Base-by-base conservation (phyloP, 768 basidiomycete genomes). In the Pulveroboletus sp. region DNA sequence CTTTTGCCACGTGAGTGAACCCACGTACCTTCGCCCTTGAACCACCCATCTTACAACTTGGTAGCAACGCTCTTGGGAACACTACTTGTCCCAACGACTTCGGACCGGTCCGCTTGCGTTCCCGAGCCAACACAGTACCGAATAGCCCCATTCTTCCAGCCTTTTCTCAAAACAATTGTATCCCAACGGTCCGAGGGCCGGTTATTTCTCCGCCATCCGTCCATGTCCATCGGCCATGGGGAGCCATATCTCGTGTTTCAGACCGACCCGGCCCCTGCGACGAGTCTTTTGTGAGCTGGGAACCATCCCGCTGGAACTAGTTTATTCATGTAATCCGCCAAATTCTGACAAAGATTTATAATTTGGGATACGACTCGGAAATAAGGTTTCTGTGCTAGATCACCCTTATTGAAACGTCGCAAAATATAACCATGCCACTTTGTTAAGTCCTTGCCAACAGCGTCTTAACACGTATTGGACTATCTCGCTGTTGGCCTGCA, bases 251-350 rank as follows among this genome's bases (percentile, higher is more conserved):
- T 3, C 57, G 50, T 26, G 38, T 51, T 43, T 45, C 60, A 34
- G 66, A 62, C 23, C 64, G 67, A 34, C 66, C 71, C 19, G 59
- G 69, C 50, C 57, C 76, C 44, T 71, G 71, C 49, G 80, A 81
- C 36, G 81, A 82, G 59, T 71, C 76, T 0, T 80, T 82, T 57
- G 82, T 81, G 80, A 76, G 76, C 54, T 84, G 81, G 81, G 75
- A 81, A 59, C 77, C 78, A 41, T 67, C 73, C 27, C 69, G 73
- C 29, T 68, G 68, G 41, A 45, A 60, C 29, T 73, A 56, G 56
- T 29, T 26, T 43, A 31, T 48, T n/a, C 14, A 1, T 45, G 35
- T 49, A n/a, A 43, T 32, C n/a, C 36, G 30, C 43, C 27, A 32
- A 29, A 45, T 27, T 20, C 23, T 27, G 12, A n/a, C n/a, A n/a